Conservation (phyloP, 140 eudicot species). For the Stevia rebaudiana region DNA sequence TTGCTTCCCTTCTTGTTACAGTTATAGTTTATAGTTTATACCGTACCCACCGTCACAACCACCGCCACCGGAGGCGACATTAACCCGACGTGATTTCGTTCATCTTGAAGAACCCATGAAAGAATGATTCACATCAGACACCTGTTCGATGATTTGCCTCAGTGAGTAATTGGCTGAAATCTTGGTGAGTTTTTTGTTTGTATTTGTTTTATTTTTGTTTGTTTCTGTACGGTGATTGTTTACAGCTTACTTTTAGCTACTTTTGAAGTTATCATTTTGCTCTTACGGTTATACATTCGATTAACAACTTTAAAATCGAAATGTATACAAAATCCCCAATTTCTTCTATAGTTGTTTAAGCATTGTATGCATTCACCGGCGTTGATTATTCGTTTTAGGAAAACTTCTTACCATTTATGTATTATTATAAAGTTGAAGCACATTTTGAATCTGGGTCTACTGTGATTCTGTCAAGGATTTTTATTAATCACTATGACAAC, state of each 20-base stretch:
- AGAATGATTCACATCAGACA: constrained; percentile 3
- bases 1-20: background rate
- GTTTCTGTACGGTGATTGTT: background rate
- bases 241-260: background rate
- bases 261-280: background rate
- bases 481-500: constrained; percentile 12
- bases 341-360: background rate
- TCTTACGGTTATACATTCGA: background rate
- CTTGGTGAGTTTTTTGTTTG: background rate
- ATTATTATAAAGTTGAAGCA: constrained; percentile 10
- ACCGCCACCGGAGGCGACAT: background rate
- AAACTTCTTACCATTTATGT: background rate
- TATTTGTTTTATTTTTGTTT: background rate
- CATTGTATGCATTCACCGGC: background rate
- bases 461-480: constrained; percentile 5
- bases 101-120: background rate
- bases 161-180: background rate
- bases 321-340: background rate
- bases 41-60: background rate
- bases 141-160: background rate
- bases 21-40: background rate
- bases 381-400: background rate
- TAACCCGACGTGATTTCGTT: background rate
- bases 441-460: constrained; percentile 20
- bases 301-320: background rate